A percentile compares a stretch with the other conserved stretches of the same genome.
Conservation (phyloP, 768 basidiomycete genomes). For the Kwoniella mangroviensis region DNA sequence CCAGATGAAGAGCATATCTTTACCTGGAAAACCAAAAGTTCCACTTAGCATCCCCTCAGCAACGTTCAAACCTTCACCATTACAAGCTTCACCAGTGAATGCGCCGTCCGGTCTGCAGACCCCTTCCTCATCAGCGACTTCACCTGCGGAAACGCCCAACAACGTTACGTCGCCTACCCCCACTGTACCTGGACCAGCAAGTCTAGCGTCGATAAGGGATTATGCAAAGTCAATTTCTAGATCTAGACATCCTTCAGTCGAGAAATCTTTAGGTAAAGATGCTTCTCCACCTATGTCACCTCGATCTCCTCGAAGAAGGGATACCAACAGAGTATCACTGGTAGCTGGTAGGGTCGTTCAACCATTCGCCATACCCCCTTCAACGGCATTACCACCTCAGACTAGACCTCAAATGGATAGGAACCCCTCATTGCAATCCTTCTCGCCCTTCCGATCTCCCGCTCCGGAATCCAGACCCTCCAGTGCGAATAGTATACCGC, state of each 20-base stretch:
- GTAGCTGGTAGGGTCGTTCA: constrained; percentile 54
- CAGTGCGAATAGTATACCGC: constrained; percentile 18
- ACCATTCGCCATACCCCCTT: constrained; percentile 52
- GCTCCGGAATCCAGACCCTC: constrained; percentile 14
- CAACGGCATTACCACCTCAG: constrained; percentile 47
- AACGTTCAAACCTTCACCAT: constrained; percentile 45
- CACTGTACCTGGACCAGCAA: constrained; percentile 17
- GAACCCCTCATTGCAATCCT: constrained; percentile 48
- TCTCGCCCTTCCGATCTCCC: constrained; percentile 53
- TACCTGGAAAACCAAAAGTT: constrained; percentile 18
- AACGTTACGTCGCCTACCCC: constrained; percentile 9
- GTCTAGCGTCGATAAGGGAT: constrained; percentile 42
- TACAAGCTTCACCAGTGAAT: constrained; percentile 40
- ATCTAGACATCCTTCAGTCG: constrained; percentile 26
- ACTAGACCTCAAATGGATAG: constrained; percentile 23
- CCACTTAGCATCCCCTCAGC: constrained; percentile 22
- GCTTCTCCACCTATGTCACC: constrained; percentile 41
- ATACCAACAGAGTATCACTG: constrained; percentile 46
- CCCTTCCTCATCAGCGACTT: constrained; percentile 11
- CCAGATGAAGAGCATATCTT: constrained; percentile 17
- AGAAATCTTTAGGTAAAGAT: constrained; percentile 22
- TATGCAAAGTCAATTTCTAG: constrained; percentile 36
- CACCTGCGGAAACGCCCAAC: constrained; percentile 27
- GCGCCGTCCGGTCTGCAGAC: constrained; percentile 22
- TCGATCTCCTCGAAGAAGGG: constrained; percentile 42